Conservation (phyloP, 2,329 filamentous ascomycete genomes). For the Capronia epimyces region DNA sequence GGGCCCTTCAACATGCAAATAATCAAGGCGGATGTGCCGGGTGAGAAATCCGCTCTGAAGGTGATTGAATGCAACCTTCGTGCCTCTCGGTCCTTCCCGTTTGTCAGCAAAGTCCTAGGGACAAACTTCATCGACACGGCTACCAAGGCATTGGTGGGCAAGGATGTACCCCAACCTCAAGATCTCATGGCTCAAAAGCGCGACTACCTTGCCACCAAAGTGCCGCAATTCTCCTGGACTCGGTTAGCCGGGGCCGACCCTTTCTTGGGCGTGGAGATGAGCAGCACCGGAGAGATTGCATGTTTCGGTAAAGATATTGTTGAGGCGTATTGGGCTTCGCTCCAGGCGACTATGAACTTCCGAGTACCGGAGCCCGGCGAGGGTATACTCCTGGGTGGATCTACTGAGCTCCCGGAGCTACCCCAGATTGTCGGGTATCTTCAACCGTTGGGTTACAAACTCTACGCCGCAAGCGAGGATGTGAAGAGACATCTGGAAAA, state of each 20-base stretch:
- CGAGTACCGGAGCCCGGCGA: constrained; percentile 89
- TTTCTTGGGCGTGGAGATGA: constrained; percentile 97
- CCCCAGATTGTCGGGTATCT: constrained; percentile 80
- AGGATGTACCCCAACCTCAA: constrained; percentile 73
- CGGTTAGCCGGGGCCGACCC: constrained; percentile 94
- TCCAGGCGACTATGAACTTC: constrained; percentile 99
- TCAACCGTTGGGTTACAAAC: constrained; percentile 84
- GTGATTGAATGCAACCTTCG: constrained; percentile 98
- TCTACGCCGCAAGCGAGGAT: constrained; percentile 74
- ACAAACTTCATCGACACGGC: constrained; percentile 96
- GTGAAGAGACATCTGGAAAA: constrained; percentile 79
- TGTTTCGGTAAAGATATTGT: constrained; percentile 95
- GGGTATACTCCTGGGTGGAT: constrained; percentile 90
- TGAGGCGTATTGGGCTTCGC: constrained; percentile 94
- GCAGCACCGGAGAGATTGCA: constrained; percentile 93
- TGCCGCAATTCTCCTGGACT: constrained; percentile 98
- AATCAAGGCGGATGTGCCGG: constrained; percentile 69
- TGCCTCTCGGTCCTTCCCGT: constrained; percentile 95
- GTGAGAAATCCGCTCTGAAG: constrained; percentile 72
- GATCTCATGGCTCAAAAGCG: constrained; percentile 87
- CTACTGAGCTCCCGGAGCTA: constrained; percentile 65
- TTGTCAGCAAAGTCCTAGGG: constrained; percentile 93
- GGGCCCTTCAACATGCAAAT: constrained; percentile 99
- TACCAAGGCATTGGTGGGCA: constrained; percentile 82
- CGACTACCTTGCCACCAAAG: constrained; percentile 93